Base-by-base conservation (phyloP, 2,329 filamentous ascomycete species). In the Pseudopithomyces chartarum region DNA sequence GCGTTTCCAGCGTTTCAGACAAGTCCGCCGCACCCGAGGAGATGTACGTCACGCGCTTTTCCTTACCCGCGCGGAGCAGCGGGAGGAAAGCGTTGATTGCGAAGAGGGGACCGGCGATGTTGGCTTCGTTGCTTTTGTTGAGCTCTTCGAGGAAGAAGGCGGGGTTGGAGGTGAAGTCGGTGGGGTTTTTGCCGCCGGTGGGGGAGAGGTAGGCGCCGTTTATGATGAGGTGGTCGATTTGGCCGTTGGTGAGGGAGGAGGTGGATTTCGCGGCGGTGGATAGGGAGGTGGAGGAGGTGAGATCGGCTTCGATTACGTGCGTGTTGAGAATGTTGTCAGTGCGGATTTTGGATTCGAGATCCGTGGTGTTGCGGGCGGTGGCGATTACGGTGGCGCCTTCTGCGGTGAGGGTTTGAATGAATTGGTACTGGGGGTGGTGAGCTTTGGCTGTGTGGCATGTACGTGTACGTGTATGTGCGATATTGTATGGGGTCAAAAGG, bases 1-100 rank as follows among this genome's bases (percentile, higher is more conserved):
- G 13, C 73, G n/a, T 1, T 62, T 54, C 71, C 12, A 59, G 53
- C 8, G 52, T 61, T 2, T 65, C 63, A 54, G 63, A 64, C 17
- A 69, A 54, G 55, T 78, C 73, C 1, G 71, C 75, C 62, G 76
- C 71, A 19, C 61, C 73, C 23, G 58, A 72, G 19, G 75, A 75
- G 42, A 80, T 74, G 43, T 73, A 63, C 11, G 74, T 62, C 42
- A 79, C 73, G 59, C 79, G 78, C 68, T 79, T 80, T 45, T 36
- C 76, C 73, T 40, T 69, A 15, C 52, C 40, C 70, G 32, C 69
- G 62, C 49, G 79, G 63, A 53, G 78, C 60, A 60, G 54, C 0
- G 75, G 75, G 2, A 79, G 58, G 58, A 78, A 78, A 15, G 68
- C 67, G 49, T 73, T 78, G 26, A 70, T 75, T 0, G 65, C 56